phyloP scores from a whole-genome alignment of 2,329 filamentous ascomycete genomes.

The Stagonosporopsis vannaccii region DNA sequence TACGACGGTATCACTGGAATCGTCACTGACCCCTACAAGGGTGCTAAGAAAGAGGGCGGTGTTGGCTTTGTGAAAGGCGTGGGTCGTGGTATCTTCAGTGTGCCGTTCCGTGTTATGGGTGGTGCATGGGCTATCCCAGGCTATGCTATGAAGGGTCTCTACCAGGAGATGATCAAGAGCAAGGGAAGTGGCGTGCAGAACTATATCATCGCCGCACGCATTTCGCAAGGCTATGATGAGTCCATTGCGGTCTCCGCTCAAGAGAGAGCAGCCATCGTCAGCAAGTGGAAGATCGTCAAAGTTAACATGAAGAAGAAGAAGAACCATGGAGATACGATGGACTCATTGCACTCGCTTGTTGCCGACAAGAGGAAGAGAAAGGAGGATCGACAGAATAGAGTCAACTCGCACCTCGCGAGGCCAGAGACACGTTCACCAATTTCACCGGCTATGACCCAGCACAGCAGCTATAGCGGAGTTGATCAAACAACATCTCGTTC shows the following conservation, averaged over 20 bases:
- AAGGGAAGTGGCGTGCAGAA: slow-evolving; percentile 76
- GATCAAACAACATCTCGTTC: slow-evolving; percentile 24
- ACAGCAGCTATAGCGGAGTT: slow-evolving; percentile 22
- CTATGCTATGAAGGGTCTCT: slow-evolving; percentile 82
- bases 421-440: slow-evolving; percentile 26
- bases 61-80: slow-evolving; percentile 79
- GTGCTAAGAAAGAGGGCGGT: slow-evolving; percentile 69
- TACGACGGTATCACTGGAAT: slow-evolving; percentile 84
- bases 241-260: slow-evolving; percentile 60
- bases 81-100: slow-evolving; percentile 81
- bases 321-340: slow-evolving; percentile 60
- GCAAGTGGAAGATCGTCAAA: slow-evolving; percentile 68
- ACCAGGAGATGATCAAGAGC: slow-evolving; percentile 76
- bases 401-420: slow-evolving; percentile 28
- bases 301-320: slow-evolving; percentile 65
- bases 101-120: slow-evolving; percentile 82
- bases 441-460: slow-evolving; percentile 22
- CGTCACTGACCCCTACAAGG: slow-evolving; percentile 77
- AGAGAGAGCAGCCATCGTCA: slow-evolving; percentile 70
- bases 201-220: slow-evolving; percentile 80
- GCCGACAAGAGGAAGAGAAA: slow-evolving; percentile 43
- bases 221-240: slow-evolving; percentile 76
- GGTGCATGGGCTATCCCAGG: slow-evolving; percentile 71
- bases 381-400: slow-evolving; percentile 45
- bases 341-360: slow-evolving; percentile 57